Percentiles rank a stretch among this genome's conserved stretches.
These are phyloP conservation scores for Penicillium flavigenum DNA, from an alignment of 495 filamentous ascomycete species.

Conservation along the genomic window DNA sequence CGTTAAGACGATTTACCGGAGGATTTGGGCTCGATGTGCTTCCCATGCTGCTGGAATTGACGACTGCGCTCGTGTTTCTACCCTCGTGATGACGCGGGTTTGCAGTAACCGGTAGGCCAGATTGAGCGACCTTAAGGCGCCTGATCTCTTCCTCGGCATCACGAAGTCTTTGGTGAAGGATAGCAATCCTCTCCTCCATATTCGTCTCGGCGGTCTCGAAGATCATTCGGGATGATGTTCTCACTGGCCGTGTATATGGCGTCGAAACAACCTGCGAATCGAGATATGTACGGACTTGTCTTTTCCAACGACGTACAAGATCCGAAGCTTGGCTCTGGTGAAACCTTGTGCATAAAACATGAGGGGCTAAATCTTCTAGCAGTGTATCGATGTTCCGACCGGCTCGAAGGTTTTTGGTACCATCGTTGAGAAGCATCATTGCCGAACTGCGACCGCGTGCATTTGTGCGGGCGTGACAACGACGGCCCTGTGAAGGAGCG, in stretches of 20 bases:
- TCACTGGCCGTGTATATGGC: not conserved
- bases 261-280: not conserved
- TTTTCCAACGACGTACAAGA: slow-evolving; percentile 21
- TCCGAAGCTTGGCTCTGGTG: slow-evolving; percentile 28
- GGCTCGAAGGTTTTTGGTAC: slow-evolving; percentile 17
- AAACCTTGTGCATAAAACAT: slow-evolving; percentile 26
- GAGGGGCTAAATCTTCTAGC: slow-evolving; percentile 26
- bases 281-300: slow-evolving; percentile 16
- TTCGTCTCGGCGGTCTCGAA: not conserved
- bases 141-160: not conserved
- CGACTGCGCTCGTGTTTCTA: not conserved
- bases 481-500: slow-evolving; percentile 25
- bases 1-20: not conserved
- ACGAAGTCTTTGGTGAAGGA: not conserved
- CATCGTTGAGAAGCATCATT: slow-evolving; percentile 23
- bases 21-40: not conserved
- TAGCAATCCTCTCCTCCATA: not conserved
- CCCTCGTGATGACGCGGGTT: not conserved
- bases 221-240: not conserved
- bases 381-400: slow-evolving; percentile 21
- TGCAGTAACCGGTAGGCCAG: not conserved
- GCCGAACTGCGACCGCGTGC: slow-evolving; percentile 17
- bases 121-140: not conserved
- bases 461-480: slow-evolving; percentile 26
- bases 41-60: not conserved